Evolutionary conservation across 208 protist genomes (phyloP).

Genomic region (Trypanosoma congolense): DNA sequence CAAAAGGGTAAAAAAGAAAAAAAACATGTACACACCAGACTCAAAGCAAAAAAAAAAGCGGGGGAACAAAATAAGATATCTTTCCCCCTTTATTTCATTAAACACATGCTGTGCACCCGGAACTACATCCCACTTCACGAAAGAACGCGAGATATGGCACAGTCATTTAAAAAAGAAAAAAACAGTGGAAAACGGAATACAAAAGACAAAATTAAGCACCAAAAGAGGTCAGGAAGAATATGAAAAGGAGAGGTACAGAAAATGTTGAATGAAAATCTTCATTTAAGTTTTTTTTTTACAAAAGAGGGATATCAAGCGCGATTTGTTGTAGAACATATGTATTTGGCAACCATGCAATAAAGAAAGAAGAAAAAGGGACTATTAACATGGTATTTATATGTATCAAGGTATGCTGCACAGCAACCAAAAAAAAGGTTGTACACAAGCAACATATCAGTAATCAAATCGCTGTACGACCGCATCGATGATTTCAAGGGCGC

Average conservation of each 20-base stretch:
- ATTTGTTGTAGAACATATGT: too few relatives aligned
- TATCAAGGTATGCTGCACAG: too few relatives aligned
- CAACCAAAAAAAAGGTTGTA: too few relatives aligned
- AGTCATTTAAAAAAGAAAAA: conserved; percentile 1
- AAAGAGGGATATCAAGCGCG: too few relatives aligned
- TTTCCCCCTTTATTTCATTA: conserved; percentile 4
- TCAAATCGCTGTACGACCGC: too few relatives aligned
- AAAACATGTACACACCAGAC: conserved; percentile 4
- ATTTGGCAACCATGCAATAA: too few relatives aligned
- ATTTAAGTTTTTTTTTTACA: too few relatives aligned
- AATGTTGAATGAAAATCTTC: conserved; percentile 19
- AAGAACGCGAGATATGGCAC: not conserved
- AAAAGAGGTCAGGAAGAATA: conserved; percentile 1
- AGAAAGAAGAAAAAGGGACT: too few relatives aligned
- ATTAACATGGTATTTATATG: too few relatives aligned
- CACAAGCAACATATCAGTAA: too few relatives aligned
- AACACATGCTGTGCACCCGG: too few relatives aligned
- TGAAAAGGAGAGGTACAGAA: conserved; percentile 8
- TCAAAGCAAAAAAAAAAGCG: not conserved
- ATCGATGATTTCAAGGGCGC: too few relatives aligned
- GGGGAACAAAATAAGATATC: not conserved
- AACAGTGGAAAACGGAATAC: conserved; percentile 8
- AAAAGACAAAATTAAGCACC: not conserved
- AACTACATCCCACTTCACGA: not conserved
- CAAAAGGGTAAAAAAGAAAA: conserved; percentile 12